These are phyloP conservation scores for Cordyceps pruinosa DNA, from an alignment of 2,329 filamentous ascomycete genomes.

Conservation along the genomic window DNA sequence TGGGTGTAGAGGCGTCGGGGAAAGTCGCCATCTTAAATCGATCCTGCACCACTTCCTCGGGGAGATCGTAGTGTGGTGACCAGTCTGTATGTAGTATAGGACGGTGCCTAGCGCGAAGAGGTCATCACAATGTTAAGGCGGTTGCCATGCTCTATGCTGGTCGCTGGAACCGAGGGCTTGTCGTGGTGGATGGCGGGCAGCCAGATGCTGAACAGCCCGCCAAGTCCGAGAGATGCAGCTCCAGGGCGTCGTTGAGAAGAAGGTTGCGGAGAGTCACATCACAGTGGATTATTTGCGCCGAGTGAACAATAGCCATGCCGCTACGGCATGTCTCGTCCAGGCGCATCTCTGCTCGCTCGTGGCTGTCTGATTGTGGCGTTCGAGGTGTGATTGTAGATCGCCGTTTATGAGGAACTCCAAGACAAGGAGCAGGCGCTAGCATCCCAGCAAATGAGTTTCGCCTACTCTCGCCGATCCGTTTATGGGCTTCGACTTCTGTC, in stretches of 20 bases:
- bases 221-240: conserved; percentile 32
- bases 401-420: conserved; percentile 23
- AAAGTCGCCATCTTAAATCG: too few relatives aligned
- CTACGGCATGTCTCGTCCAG: conserved; percentile 27
- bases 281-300: conserved; percentile 30
- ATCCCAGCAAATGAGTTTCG: conserved; percentile 20
- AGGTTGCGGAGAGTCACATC: conserved; percentile 34
- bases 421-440: conserved; percentile 19
- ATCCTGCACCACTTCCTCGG: too few relatives aligned
- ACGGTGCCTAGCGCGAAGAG: too few relatives aligned
- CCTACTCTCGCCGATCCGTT: conserved; percentile 16
- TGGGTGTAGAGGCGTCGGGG: too few relatives aligned
- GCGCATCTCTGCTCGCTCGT: not conserved
- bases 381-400: conserved; percentile 19
- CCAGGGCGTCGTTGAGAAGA: conserved; percentile 27
- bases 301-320: conserved; percentile 30
- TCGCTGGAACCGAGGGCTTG: conserved; percentile 19
- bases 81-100: too few relatives aligned
- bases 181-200: conserved; percentile 18
- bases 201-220: conserved; percentile 25
- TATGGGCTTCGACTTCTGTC: conserved; percentile 21
- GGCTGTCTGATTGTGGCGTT: too few relatives aligned
- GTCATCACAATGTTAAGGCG: too few relatives aligned
- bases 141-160: conserved; percentile 20
- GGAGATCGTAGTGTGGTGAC: too few relatives aligned